These are phyloP conservation scores for Hortaea sp. DNA, from an alignment of 2,329 filamentous ascomycete species.

Conservation along the genomic window DNA sequence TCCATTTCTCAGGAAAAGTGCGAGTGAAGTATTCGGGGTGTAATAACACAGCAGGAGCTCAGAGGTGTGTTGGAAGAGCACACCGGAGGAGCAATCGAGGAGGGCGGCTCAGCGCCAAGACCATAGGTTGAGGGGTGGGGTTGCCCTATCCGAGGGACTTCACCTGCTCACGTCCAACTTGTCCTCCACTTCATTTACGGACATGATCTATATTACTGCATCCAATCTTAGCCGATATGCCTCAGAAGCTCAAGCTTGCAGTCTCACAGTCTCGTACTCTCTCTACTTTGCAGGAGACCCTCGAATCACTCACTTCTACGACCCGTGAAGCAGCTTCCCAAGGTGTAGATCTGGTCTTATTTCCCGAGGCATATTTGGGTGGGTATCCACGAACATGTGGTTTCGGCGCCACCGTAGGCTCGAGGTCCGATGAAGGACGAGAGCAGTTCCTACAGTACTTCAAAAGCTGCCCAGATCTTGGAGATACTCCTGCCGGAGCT, in stretches of 20 bases:
- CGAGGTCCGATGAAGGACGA: slow-evolving; percentile 56
- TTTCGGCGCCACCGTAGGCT: slow-evolving; percentile 68
- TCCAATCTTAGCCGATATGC: slow-evolving; percentile 7
- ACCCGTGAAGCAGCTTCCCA: slow-evolving; percentile 53
- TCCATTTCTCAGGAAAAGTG: no score
- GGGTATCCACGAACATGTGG: slow-evolving; percentile 76
- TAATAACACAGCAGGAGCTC: no score
- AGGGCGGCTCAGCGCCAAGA: no score
- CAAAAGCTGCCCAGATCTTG: slow-evolving; percentile 67
- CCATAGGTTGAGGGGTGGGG: no score
- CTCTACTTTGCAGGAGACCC: slow-evolving; percentile 45
- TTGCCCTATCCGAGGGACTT: no score
- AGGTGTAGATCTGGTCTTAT: slow-evolving; percentile 62
- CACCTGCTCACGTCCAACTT: no score
- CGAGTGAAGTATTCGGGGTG: no score
- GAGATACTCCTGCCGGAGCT: slow-evolving; percentile 63
- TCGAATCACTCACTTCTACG: slow-evolving; percentile 54
- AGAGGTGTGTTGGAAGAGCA: no score
- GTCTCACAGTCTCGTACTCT: slow-evolving; percentile 40
- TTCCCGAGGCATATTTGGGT: slow-evolving; percentile 86
- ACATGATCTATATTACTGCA: no score
- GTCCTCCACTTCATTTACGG: no score
- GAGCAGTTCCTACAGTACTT: slow-evolving; percentile 80
- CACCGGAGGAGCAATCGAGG: no score
- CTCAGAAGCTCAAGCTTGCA: slow-evolving; percentile 38